These are phyloP conservation scores for Leishmania braziliensis DNA, from an alignment of 208 protist species.

Conservation along the genomic window DNA sequence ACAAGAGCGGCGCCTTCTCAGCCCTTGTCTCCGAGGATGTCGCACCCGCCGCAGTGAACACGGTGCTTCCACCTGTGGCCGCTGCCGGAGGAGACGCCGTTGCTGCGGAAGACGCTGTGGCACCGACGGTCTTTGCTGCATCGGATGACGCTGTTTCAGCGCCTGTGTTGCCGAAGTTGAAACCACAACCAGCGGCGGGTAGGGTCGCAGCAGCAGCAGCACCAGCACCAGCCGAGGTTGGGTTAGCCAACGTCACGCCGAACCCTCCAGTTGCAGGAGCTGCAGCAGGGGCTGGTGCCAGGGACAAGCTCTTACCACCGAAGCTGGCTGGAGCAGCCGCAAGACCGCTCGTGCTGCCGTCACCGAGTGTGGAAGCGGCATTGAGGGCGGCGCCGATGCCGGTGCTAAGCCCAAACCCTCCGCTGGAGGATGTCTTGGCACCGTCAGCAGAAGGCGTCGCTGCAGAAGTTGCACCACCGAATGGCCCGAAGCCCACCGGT, in stretches of 20 bases:
- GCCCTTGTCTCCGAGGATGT: background rate
- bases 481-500: conserved; percentile 7
- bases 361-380: background rate
- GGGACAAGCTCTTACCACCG: background rate
- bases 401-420: background rate
- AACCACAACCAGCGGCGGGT: conserved; percentile 13
- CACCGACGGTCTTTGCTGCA: conserved; percentile 13
- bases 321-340: background rate
- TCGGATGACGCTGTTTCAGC: conserved; percentile 17
- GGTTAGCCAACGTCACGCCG: conserved; percentile 5
- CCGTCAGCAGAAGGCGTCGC: background rate
- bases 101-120: background rate
- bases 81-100: conserved; percentile 16
- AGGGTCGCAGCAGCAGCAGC: background rate
- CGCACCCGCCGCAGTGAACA: background rate
- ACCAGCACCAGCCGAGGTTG: background rate
- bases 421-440: background rate
- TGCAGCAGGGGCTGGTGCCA: conserved; percentile 4
- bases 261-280: background rate
- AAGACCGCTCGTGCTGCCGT: background rate
- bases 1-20: background rate
- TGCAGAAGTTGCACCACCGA: conserved; percentile 4
- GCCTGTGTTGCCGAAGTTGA: conserved; percentile 17
- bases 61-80: conserved; percentile 13
- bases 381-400: background rate